Base-by-base conservation (phyloP, 2,329 filamentous ascomycete species). In the Colletotrichum camelliae region DNA sequence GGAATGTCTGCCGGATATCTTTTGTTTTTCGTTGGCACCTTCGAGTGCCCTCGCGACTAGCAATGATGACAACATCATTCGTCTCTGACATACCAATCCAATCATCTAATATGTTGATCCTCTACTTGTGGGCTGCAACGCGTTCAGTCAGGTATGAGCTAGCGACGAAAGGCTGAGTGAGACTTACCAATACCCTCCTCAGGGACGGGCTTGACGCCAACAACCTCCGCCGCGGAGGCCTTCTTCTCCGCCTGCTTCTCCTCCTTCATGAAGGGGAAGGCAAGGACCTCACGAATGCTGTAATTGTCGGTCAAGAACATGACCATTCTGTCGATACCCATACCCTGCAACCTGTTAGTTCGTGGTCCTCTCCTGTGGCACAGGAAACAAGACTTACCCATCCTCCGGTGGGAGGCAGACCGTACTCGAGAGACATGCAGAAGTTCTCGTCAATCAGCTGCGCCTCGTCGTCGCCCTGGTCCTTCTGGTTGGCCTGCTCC, bases 261-360 rank as follows among this genome's bases (percentile, higher is more conserved):
- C 67, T 96, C 94, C 92, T 98, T 98, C 95, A 99, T 98, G 88
- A 98, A 96, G 13, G 97, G 97, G 92, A 99, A 99, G 10, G 96
- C 93, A 77, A 98, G 87, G 4, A 98, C 96, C 87, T 99, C 97
- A 87, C 97, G 96, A 85, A 99, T 99, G 80, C 92, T 95, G 70
- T 78, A 97, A 87, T 98, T 95, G 86, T 98, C 93, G 65, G 96
- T 98, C 85, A 98, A 87, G 91, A 98, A 98, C 96, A 98, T 98
- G 84, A 96, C 94, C 85, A 98, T 87, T 76, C 96, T 93, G 88
- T 98, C 96, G 79, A 98, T 97, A 78, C 97, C 97, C 91, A 98
- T 95, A 79, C 96, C 97, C 67, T 69, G 1, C 21, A 16, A 7
- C 7, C 9, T 29, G 60, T 71, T 37, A 71, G 29, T 18, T 71